Evolutionary conservation across 2,329 filamentous ascomycete species (phyloP).

Genomic region (Colletotrichum sp.): DNA sequence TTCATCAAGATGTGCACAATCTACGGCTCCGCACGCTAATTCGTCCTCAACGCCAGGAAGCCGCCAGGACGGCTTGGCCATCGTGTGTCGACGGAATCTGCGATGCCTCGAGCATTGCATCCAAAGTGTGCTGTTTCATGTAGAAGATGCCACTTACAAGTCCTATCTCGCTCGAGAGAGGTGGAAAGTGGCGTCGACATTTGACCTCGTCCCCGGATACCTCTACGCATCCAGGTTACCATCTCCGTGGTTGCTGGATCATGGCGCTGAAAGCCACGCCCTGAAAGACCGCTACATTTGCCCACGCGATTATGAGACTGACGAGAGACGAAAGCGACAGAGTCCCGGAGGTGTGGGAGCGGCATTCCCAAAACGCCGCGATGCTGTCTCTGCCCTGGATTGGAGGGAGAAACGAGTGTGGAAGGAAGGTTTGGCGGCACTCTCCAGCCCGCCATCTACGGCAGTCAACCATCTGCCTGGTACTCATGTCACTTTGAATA

Average conservation of each 20-base stretch:
- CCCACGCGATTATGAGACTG: neutral
- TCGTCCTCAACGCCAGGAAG: constrained; percentile 4
- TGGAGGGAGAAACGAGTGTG: constrained; percentile 16
- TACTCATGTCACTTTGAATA: neutral
- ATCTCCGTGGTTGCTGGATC: neutral
- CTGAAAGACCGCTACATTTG: neutral
- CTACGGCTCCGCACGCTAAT: constrained; percentile 14
- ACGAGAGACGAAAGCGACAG: constrained; percentile 5
- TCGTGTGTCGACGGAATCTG: neutral
- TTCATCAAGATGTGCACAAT: constrained; percentile 15
- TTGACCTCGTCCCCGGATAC: neutral
- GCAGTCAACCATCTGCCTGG: neutral
- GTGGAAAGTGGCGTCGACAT: neutral
- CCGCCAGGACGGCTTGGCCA: constrained; percentile 9
- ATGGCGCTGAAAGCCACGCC: constrained; percentile 1
- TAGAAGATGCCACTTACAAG: constrained; percentile 5
- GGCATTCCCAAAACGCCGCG: neutral
- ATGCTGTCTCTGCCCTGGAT: constrained; percentile 1
- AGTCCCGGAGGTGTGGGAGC: neutral
- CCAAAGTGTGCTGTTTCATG: constrained; percentile 14
- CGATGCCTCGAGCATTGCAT: neutral
- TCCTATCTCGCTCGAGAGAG: neutral
- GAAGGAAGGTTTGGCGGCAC: constrained; percentile 14
- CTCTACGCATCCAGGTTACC: neutral
- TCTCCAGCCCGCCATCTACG: constrained; percentile 1